Conservation (phyloP, 2,329 filamentous ascomycete genomes). For the Penicillium sclerotigenum region DNA sequence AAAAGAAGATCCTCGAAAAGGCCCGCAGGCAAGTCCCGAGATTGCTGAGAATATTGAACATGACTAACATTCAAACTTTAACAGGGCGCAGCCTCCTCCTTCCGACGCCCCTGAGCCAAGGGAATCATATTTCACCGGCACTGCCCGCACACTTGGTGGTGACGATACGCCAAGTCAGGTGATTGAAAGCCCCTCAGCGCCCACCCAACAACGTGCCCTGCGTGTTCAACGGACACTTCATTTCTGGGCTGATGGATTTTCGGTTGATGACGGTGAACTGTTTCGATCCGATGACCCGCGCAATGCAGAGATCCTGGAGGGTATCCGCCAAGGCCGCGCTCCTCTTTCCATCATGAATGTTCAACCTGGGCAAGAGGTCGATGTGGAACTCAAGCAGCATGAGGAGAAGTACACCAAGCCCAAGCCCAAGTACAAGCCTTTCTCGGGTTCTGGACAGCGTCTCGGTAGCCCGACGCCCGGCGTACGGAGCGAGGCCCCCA, state of each 20-base stretch:
- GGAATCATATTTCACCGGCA: conserved; percentile 54
- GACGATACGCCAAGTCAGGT: conserved; percentile 60
- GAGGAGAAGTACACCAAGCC: conserved; percentile 61
- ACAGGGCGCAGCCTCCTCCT: conserved; percentile 31
- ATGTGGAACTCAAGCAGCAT: conserved; percentile 63
- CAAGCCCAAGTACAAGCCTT: conserved; percentile 63
- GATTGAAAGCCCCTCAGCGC: conserved; percentile 51
- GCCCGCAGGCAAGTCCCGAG: conserved; percentile 35
- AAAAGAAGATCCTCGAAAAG: conserved; percentile 51
- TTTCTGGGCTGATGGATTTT: conserved; percentile 65
- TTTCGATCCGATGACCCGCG: conserved; percentile 62
- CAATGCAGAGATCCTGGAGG: conserved; percentile 59
- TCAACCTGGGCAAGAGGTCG: conserved; percentile 60
- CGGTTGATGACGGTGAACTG: conserved; percentile 63
- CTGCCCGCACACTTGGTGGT: conserved; percentile 63
- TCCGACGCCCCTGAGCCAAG: conserved; percentile 45
- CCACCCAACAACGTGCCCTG: conserved; percentile 42
- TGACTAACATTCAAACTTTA: not conserved
- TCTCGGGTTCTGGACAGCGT: conserved; percentile 58
- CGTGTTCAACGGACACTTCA: conserved; percentile 59
- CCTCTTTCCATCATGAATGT: conserved; percentile 63
- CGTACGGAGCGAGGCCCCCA: conserved; percentile 35
- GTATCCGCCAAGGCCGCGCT: conserved; percentile 62
- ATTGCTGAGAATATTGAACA: not conserved
- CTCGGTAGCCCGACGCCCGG: conserved; percentile 63